Percentiles rank a stretch among this genome's conserved stretches.
phyloP scores from a whole-genome alignment of 2,329 filamentous ascomycete genomes.

The Coniochaeta sp. region DNA sequence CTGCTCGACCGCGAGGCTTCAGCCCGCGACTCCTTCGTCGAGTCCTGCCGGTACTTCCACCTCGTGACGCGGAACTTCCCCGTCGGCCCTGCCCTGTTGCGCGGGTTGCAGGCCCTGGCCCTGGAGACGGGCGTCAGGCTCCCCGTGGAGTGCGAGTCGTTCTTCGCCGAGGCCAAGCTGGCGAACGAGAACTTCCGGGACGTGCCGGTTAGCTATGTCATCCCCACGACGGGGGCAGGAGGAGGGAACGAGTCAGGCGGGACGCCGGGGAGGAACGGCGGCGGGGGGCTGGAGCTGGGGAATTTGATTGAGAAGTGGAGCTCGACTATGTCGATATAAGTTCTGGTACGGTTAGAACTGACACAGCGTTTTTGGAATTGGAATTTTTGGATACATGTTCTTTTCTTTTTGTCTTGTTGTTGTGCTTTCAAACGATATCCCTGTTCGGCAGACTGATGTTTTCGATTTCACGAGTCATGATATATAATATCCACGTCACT shows the following conservation, averaged over 20 bases:
- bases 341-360: background rate
- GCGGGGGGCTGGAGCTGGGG: background rate
- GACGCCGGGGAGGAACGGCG: background rate
- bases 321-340: background rate
- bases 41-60: conserved; percentile 4
- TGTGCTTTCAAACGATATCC: background rate
- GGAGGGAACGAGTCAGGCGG: background rate
- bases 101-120: background rate
- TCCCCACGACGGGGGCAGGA: background rate
- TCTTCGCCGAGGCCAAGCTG: background rate
- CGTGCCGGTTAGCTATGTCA: background rate
- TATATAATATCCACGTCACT: background rate
- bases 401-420: background rate
- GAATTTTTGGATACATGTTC: background rate
- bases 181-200: conserved; percentile 1
- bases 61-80: background rate
- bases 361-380: no score
- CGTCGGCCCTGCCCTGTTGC: background rate
- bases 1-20: background rate
- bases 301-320: conserved; percentile 5
- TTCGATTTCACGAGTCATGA: background rate
- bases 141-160: background rate
- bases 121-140: background rate
- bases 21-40: background rate
- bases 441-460: background rate